Conservation (phyloP, 768 basidiomycete species). For the Hericium coralloides region DNA sequence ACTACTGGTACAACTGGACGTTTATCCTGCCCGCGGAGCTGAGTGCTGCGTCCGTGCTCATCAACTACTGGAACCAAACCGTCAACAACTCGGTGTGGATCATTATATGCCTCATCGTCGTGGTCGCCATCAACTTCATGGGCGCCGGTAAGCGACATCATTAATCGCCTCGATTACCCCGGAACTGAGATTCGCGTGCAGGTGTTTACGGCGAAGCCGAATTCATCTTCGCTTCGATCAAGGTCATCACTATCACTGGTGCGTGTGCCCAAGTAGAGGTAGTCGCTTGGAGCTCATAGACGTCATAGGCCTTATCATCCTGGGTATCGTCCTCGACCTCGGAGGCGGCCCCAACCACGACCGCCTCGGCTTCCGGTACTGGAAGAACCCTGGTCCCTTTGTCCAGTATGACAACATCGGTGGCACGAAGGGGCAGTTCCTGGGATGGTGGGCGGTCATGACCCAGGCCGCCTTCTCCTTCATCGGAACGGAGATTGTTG, state of each 20-base stretch:
- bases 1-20: conserved; percentile 32
- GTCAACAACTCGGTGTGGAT: conserved; percentile 40
- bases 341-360: conserved; percentile 50
- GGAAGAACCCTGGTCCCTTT: conserved; percentile 51
- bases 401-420: conserved; percentile 29
- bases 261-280: neutral
- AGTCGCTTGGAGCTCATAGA: neutral
- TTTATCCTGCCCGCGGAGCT: conserved; percentile 1
- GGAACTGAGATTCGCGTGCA: neutral
- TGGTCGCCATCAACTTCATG: conserved; percentile 22
- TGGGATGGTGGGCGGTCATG: conserved; percentile 41
- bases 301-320: conserved; percentile 27
- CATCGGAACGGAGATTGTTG: conserved; percentile 47
- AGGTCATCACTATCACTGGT: conserved; percentile 38
- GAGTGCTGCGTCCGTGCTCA: conserved; percentile 39
- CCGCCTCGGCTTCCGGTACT: conserved; percentile 41
- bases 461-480: conserved; percentile 54
- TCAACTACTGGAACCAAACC: conserved; percentile 36
- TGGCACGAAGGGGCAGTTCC: conserved; percentile 43
- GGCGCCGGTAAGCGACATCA: conserved; percentile 4
- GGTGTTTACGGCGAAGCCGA: conserved; percentile 40
- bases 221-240: conserved; percentile 46
- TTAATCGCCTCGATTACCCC: neutral
- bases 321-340: conserved; percentile 44
- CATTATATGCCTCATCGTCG: conserved; percentile 40